Base-by-base conservation (phyloP, 352 stramenopile genomes). In the Globisporangium heterothallicum region DNA sequence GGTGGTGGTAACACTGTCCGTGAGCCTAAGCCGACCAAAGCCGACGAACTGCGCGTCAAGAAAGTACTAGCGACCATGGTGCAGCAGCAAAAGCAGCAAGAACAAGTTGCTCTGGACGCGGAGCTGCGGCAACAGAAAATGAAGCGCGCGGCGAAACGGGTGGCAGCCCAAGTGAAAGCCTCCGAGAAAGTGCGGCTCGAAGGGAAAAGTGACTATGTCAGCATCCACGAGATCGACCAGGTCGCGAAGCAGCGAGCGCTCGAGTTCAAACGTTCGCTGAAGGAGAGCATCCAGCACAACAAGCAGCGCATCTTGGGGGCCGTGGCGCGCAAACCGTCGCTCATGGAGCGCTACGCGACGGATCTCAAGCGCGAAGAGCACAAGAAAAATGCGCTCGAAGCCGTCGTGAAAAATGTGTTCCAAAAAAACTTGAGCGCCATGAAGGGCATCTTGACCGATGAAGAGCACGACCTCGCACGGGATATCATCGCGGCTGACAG, bases 291-390 rank as follows among this genome's bases (percentile, higher is more conserved):
- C 29, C 43, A 62, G 24, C 75, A 78, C 41, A 91, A 91, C 53
- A 81, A 78, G 10, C 67, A 86, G 56, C 71, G 74, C 12, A 53
- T 91, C 2, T 42, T 74, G 12, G 64, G 53, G 19, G 71, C 77
- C 9, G 65, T 77, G 16, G 71, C 80, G 9, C 25, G 65, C 5
- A 70, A 66, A 32, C 75, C 80, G 16, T 83, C 74, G 47, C 70
- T 91, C 40, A 88, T 91, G 75, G 80, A 91, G 59, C 66, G 77
- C 8, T 91, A 88, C 56, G 69, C 70, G 8, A 91, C 78, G 1
- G 64, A 68, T 6, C 61, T 88, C 13, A 75, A 91, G 67, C 78
- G 78, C 13, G 77, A 88, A 30, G 70, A 82, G 25, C 72, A 86
- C 63, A 85, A 81, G 64, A 73, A 74, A 32, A 63, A 79, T 22